Evolutionary conservation across 495 filamentous ascomycete species (phyloP).

Genomic region (Thozetella sp.): DNA sequence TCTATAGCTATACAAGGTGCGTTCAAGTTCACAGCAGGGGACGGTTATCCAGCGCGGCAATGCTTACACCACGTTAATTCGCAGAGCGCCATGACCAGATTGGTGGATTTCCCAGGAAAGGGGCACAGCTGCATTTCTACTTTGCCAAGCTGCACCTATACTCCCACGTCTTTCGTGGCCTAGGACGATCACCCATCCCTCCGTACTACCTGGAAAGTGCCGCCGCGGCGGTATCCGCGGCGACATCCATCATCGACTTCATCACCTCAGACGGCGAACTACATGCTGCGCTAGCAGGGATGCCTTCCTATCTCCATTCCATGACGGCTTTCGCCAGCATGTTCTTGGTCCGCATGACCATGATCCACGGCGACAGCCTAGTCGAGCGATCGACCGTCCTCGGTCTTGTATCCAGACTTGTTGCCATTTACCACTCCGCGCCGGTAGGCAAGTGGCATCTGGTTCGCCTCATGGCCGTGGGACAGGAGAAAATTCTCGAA

Average conservation of each 20-base stretch:
- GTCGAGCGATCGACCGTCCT: background rate
- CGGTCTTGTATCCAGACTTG: background rate
- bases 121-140: slow-evolving; percentile 61
- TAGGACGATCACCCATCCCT: slow-evolving; percentile 53
- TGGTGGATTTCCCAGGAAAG: slow-evolving; percentile 59
- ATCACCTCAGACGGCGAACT: slow-evolving; percentile 59
- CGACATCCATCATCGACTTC: slow-evolving; percentile 56
- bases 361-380: background rate
- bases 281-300: slow-evolving; percentile 41
- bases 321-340: slow-evolving; percentile 54
- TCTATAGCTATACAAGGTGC: slow-evolving; percentile 56
- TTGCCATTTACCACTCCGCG: background rate
- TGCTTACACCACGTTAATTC: background rate
- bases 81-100: slow-evolving; percentile 48
- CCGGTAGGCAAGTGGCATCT: slow-evolving; percentile 51
- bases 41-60: background rate
- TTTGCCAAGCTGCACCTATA: slow-evolving; percentile 65
- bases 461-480: slow-evolving; percentile 54
- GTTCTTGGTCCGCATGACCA: background rate
- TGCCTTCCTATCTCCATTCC: slow-evolving; percentile 50
- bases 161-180: slow-evolving; percentile 56
- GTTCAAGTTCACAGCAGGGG: slow-evolving; percentile 12
- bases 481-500: slow-evolving; percentile 43
- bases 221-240: slow-evolving; percentile 58
- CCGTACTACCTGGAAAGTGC: slow-evolving; percentile 56